phyloP scores from a whole-genome alignment of 768 basidiomycete species.

The Leccinum olivaceopallidum region DNA sequence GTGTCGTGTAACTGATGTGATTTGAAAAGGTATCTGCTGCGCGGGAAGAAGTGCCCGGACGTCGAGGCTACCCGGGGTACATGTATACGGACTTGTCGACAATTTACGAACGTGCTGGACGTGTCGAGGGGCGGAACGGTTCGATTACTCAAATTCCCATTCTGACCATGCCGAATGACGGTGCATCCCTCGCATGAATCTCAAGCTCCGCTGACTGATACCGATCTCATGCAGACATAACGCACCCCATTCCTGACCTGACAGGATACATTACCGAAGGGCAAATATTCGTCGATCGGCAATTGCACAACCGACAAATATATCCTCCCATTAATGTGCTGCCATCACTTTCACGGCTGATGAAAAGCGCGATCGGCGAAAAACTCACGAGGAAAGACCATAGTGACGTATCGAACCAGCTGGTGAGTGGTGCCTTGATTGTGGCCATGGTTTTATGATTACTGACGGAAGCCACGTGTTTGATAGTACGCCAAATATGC shows the following conservation, averaged over 20 bases:
- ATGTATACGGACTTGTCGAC: conserved; percentile 99
- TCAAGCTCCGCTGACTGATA: conserved; percentile 26
- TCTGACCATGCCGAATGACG: conserved; percentile 99
- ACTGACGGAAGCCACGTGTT: conserved; percentile 27
- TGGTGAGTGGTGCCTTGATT: conserved; percentile 57
- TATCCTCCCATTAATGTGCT: conserved; percentile 99
- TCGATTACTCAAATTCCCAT: conserved; percentile 99
- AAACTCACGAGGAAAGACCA: conserved; percentile 97
- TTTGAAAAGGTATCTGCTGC: conserved; percentile 80
- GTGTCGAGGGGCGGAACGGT: conserved; percentile 95
- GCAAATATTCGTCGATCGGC: conserved; percentile 98
- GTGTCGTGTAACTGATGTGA: conserved; percentile 5
- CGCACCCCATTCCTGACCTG: conserved; percentile 99
- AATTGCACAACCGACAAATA: conserved; percentile 94
- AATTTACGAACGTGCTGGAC: conserved; percentile 98
- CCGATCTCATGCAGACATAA: conserved; percentile 73
- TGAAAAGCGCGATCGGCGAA: conserved; percentile 99
- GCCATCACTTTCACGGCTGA: conserved; percentile 96
- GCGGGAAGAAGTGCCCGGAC: conserved; percentile 98
- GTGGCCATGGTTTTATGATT: conserved; percentile 8
- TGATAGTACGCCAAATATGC: conserved; percentile 97
- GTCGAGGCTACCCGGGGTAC: conserved; percentile 97
- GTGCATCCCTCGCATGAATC: conserved; percentile 45
- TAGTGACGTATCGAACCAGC: conserved; percentile 98
- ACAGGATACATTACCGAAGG: conserved; percentile 99